Base-by-base conservation (phyloP, 225 moss, liverwort and hornwort genomes). In the Marchantia paleacea region DNA sequence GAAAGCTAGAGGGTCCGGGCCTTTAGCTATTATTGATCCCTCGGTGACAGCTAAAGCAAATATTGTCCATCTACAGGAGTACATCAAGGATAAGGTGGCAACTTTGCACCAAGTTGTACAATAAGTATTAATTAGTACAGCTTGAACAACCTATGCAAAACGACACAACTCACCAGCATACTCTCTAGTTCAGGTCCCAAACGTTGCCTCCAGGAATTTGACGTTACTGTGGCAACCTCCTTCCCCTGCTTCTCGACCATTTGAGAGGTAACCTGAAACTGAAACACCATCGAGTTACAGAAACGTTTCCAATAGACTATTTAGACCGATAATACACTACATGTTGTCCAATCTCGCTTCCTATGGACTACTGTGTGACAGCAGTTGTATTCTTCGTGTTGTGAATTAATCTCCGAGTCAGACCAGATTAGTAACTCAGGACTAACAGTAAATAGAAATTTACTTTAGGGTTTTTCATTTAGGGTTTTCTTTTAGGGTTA, bases 101-200 rank as follows among this genome's bases (percentile, higher is more conserved):
- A 57, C 57, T 57, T 57, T 57, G 57, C 57, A 12, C 57, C 57
- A 12, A 19, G 2, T 57, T 57, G n/a, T n/a, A n/a, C n/a, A 57
- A 39, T 39, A 5, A 39, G 39, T 39, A 39, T n/a, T n/a, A n/a
- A n/a, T n/a, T n/a, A n/a, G n/a, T n/a, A n/a, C n/a, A n/a, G n/a
- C n/a, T n/a, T n/a, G 39, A 57, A 57, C 57, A 57, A 57, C 13
- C 19, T 68, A 62, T 0, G 24, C 62, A 68, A 7, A 12, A 15
- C 0, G 7, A 30, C 68, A 11, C 3, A 75, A 77, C 88, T 85
- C 81, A 95, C 92, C 60, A 95, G 82, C 73, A 88, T 75, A 77
- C 85, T 87, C 84, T 95, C 89, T 22, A 95, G 85, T 74, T 95
- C 91, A 73, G 91, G 85, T 80, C 71, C 81, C 24, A 93, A 90